Percentiles rank a stretch among this genome's conserved stretches.
phyloP scores from a whole-genome alignment of 2,329 filamentous ascomycete genomes.

The Tolypocladium ovalisporum region DNA sequence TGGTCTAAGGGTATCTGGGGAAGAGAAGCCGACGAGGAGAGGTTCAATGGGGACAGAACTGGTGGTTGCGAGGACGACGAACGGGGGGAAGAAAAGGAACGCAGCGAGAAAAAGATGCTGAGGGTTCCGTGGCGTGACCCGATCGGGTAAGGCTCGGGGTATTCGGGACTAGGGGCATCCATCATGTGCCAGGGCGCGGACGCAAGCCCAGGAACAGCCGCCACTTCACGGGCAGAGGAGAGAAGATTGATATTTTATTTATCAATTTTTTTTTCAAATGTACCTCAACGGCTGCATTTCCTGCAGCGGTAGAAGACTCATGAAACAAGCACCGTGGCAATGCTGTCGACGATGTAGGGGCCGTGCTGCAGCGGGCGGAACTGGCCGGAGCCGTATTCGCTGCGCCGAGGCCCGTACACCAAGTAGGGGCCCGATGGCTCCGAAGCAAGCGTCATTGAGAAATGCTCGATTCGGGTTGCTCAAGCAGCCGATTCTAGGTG shows the following conservation, averaged over 20 bases:
- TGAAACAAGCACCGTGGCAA: no score
- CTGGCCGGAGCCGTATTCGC: neutral
- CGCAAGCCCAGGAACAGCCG: neutral
- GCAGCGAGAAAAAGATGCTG: constrained; percentile 10
- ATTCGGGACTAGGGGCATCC: constrained; percentile 3
- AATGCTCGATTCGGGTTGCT: no score
- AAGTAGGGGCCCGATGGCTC: neutral
- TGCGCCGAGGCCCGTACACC: neutral
- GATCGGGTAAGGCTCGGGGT: constrained; percentile 12
- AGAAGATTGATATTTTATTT: neutral
- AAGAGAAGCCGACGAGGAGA: constrained; percentile 9
- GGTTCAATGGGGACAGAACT: constrained; percentile 4
- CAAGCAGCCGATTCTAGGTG: no score
- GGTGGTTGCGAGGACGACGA: constrained; percentile 10
- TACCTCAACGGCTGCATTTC: no score
- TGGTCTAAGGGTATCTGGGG: constrained; percentile 8
- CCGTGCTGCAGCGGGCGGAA: neutral
- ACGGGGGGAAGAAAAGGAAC: constrained; percentile 6
- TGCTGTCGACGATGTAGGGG: neutral
- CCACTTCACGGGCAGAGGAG: neutral
- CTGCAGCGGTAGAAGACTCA: no score
- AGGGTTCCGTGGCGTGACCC: neutral
- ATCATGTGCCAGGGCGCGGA: neutral
- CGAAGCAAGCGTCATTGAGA: neutral
- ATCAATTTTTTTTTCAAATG: no score